Evolutionary conservation across 192 early-diverging fungal species (phyloP), one percentile per base, ranked within the genome.

Genomic region (Rhizophagus prolifer): DNA sequence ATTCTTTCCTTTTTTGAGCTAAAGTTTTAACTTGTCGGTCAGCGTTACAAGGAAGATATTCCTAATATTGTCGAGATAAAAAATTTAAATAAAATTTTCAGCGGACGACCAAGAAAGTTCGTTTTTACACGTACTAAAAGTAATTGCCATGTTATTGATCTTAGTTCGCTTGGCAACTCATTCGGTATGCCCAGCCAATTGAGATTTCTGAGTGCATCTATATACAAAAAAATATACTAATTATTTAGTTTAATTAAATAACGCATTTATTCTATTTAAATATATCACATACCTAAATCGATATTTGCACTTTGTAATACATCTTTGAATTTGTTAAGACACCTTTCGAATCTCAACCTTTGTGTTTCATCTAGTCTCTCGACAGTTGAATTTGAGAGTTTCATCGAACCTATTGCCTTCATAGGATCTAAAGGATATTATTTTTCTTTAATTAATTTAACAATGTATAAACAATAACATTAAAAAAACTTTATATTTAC

Each of bases 101-200:
- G 19, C 0, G 19, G 62, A 36, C 36, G 10, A 50, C 1, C 10
- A 30, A 25, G 19, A 26, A 44, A 44, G 41, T 12, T 61, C 7
- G 2, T 46, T 23, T 64, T 75, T 3, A 81, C 50, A 28, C 64
- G 8, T 79, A 91, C 93, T 85, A 98, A 91, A 61, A 99, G 85
- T 19, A 99, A 79, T 66, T 96, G 95, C 97, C 97, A 99, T 4
- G 95, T 90, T 58, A 92, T 94, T 19, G 94, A 85, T 1, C 97
- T 90, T 70, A 93, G 89, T 70, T 94, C 88, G 26, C 88, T 85
- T 1, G 97, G 97, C 69, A 93, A 90, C 72, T 94, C 88, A 30
- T 88, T 85, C 0, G 97, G 97, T 34, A 99, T 94, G 1, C 97
- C 97, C 41, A 91, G 90, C 97, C 97, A 99, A 84, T 93, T 92